Percentiles rank a stretch among this genome's conserved stretches.
Evolutionary conservation across 495 filamentous ascomycete species (phyloP).

Genomic region (Cladorrhinum samala): DNA sequence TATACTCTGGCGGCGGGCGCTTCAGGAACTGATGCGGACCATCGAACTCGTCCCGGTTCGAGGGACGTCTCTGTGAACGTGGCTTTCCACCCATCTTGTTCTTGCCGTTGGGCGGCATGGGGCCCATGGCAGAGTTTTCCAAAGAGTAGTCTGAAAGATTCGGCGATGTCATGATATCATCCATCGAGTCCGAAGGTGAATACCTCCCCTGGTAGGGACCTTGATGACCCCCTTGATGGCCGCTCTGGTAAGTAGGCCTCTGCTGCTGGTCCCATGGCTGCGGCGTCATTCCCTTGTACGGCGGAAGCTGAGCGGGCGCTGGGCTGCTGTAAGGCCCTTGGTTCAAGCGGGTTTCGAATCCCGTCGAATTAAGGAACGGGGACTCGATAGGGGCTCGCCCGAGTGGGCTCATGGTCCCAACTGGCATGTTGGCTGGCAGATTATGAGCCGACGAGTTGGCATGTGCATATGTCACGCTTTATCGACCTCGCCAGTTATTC

Average conservation of each 20-base stretch:
- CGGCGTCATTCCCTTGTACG: constrained; percentile 30
- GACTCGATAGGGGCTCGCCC: constrained; percentile 28
- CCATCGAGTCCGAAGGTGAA: constrained; percentile 43
- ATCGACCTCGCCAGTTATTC: constrained; percentile 34
- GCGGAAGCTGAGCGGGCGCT: constrained; percentile 18
- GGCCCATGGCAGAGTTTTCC: constrained; percentile 27
- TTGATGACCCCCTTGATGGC: constrained; percentile 7
- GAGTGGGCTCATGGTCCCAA: constrained; percentile 15
- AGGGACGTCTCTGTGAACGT: constrained; percentile 62
- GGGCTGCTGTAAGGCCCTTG: constrained; percentile 28
- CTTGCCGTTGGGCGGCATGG: constrained; percentile 34
- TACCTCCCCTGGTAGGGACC: constrained; percentile 24
- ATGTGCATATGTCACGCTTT: constrained; percentile 38
- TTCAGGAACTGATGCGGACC: constrained; percentile 75
- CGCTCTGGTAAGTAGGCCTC: neutral
- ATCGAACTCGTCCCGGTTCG: constrained; percentile 86
- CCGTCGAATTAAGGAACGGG: constrained; percentile 25
- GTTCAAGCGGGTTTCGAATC: constrained; percentile 32
- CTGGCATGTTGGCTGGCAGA: constrained; percentile 23
- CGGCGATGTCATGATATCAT: constrained; percentile 39
- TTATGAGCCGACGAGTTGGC: constrained; percentile 34
- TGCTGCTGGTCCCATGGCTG: constrained; percentile 35
- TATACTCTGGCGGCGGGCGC: constrained; percentile 55
- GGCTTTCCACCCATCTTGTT: constrained; percentile 44
- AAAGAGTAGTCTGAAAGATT: constrained; percentile 38